Conservation (phyloP, 208 protist species). For the Acanthamoeba rhysodes region DNA sequence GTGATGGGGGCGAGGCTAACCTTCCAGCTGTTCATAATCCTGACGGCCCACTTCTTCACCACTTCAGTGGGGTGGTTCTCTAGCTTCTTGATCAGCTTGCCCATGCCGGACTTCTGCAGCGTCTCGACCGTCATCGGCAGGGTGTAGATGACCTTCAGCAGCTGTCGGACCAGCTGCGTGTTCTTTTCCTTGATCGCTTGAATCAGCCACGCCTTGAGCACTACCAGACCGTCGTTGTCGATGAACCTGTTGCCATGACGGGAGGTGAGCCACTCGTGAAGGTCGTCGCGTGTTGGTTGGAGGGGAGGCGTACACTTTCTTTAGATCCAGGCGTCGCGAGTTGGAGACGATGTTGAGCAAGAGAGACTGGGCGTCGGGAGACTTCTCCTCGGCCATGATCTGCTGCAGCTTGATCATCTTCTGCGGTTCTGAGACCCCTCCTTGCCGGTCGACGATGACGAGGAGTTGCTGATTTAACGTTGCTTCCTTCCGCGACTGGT, state of each 20-base stretch:
- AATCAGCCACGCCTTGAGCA: conserved; percentile 53
- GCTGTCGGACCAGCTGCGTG: neutral
- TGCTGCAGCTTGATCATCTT: conserved; percentile 54
- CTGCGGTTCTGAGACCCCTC: conserved; percentile 36
- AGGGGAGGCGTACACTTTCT: conserved; percentile 13
- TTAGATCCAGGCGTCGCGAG: conserved; percentile 9
- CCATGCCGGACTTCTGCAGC: conserved; percentile 40
- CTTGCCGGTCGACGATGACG: conserved; percentile 46
- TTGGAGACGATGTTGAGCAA: conserved; percentile 54
- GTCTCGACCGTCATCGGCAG: conserved; percentile 51
- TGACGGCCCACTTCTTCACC: conserved; percentile 44
- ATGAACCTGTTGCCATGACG: neutral
- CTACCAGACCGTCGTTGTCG: conserved; percentile 41
- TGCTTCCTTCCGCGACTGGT: conserved; percentile 50
- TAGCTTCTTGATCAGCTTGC: conserved; percentile 54
- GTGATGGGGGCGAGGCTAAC: neutral
- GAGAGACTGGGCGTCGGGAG: conserved; percentile 1
- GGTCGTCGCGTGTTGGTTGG: too few species aligned
- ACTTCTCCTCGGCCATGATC: conserved; percentile 11
- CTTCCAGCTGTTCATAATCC: conserved; percentile 69
- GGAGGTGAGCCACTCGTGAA: too few species aligned
- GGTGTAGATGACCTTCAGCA: conserved; percentile 61
- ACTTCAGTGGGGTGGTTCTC: conserved; percentile 24
- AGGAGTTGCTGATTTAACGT: conserved; percentile 28
- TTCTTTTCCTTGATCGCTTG: conserved; percentile 66